Percentiles rank a stretch among this genome's conserved stretches.
Evolutionary conservation across 2,329 filamentous ascomycete genomes (phyloP).

Genomic region (Sporothrix brunneoviolacea): DNA sequence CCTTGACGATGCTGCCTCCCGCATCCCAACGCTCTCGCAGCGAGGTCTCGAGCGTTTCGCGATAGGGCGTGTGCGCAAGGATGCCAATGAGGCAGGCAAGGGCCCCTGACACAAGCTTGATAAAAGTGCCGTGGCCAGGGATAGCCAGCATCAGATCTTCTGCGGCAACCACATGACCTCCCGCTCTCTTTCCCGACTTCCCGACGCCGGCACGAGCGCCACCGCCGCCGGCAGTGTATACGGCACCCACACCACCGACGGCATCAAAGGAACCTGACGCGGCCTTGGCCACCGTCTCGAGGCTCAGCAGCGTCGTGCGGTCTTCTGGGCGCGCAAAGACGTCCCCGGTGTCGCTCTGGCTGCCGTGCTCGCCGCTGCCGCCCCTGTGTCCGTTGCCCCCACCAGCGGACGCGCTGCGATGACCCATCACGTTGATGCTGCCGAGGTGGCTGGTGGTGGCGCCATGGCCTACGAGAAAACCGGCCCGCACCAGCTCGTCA

Average conservation of each 20-base stretch:
- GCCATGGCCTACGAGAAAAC: conserved; percentile 55
- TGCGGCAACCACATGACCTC: not conserved
- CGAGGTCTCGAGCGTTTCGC: conserved; percentile 55
- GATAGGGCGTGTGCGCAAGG: conserved; percentile 51
- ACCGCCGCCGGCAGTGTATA: conserved; percentile 57
- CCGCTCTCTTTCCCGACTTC: not conserved
- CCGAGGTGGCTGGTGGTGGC: conserved; percentile 18
- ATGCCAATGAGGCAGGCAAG: conserved; percentile 55
- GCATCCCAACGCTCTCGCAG: conserved; percentile 67
- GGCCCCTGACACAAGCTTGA: conserved; percentile 58
- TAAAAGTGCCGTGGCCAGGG: conserved; percentile 58
- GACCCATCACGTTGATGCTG: conserved; percentile 21
- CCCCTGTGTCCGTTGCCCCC: conserved; percentile 18
- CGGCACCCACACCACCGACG: conserved; percentile 60
- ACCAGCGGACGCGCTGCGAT: conserved; percentile 15
- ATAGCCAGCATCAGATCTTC: conserved; percentile 51
- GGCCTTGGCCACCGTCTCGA: conserved; percentile 57
- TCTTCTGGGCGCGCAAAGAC: conserved; percentile 45
- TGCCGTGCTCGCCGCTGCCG: not conserved
- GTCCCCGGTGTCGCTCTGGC: conserved; percentile 22
- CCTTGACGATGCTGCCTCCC: conserved; percentile 30
- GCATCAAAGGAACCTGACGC: conserved; percentile 63
- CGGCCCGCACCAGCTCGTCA: conserved; percentile 54
- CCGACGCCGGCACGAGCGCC: conserved; percentile 28
- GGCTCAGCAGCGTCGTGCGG: conserved; percentile 49